A percentile compares a stretch with the other conserved stretches of the same genome.
These are phyloP conservation scores for Trypanosomatidae sp. DNA, from an alignment of 208 protist species.

Conservation along the genomic window DNA sequence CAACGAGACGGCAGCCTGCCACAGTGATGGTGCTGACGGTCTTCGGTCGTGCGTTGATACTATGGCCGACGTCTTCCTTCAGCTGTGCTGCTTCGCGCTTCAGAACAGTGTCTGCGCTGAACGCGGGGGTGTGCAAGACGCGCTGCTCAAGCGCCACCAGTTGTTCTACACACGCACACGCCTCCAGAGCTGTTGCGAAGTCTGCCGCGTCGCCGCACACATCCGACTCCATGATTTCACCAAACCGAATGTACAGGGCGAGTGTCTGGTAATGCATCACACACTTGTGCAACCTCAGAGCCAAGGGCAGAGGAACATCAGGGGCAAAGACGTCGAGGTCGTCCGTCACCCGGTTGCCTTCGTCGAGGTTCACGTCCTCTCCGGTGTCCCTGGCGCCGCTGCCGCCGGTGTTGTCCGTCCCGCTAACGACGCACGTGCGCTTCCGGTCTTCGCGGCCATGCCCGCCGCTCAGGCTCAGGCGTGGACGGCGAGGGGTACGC, in stretches of 20 bases:
- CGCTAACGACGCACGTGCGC: not conserved
- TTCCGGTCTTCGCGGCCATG: slow-evolving; percentile 11
- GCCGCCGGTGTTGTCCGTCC: not conserved
- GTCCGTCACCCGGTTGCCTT: slow-evolving; percentile 18
- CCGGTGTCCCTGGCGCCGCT: not conserved
- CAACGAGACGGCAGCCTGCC: slow-evolving; percentile 18
- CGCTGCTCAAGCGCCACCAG: slow-evolving; percentile 29
- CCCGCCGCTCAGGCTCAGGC: not conserved
- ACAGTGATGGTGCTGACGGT: slow-evolving; percentile 14
- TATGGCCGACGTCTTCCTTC: slow-evolving; percentile 14
- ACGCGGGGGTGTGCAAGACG: slow-evolving; percentile 18
- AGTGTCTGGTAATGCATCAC: slow-evolving; percentile 55
- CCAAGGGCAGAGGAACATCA: slow-evolving; percentile 43
- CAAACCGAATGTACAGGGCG: slow-evolving; percentile 35
- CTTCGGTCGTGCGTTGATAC: slow-evolving; percentile 3
- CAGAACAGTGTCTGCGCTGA: slow-evolving; percentile 18
- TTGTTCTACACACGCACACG: slow-evolving; percentile 21
- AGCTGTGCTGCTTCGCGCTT: slow-evolving; percentile 16
- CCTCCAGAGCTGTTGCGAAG: slow-evolving; percentile 12
- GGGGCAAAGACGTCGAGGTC: slow-evolving; percentile 11
- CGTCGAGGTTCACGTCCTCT: not conserved
- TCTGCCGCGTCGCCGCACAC: slow-evolving; percentile 28
- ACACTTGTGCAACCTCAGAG: slow-evolving; percentile 49
- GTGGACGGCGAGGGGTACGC: not conserved
- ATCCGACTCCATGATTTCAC: slow-evolving; percentile 32